A percentile compares a stretch with the other conserved stretches of the same genome.
Conservation (phyloP, 805 yeast species). For the Metschnikowia shivogae region DNA sequence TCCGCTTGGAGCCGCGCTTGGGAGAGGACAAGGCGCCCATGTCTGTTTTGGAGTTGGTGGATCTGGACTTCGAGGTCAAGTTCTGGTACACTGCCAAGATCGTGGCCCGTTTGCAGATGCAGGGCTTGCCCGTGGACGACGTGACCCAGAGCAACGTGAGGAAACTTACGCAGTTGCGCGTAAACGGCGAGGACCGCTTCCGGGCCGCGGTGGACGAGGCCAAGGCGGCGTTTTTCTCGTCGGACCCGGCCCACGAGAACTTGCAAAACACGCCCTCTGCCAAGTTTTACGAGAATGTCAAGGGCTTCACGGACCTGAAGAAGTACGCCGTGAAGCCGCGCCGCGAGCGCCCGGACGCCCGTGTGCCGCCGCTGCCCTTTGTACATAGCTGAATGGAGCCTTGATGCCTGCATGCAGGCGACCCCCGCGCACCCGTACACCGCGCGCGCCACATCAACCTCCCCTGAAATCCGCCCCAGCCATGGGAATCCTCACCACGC, state of each 20-base stretch:
- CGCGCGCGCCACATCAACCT: neutral
- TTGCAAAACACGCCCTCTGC: constrained; percentile 32
- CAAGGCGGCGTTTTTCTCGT: constrained; percentile 35
- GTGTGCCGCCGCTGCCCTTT: constrained; percentile 30
- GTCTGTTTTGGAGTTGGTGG: constrained; percentile 83
- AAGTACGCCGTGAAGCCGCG: constrained; percentile 32
- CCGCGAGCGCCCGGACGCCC: constrained; percentile 14
- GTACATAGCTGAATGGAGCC: neutral
- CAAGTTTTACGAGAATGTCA: constrained; percentile 22
- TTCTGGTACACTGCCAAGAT: constrained; percentile 75
- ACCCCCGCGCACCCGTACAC: neutral
- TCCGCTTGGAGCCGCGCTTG: constrained; percentile 77
- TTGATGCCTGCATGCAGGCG: neutral
- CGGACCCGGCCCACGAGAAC: constrained; percentile 25
- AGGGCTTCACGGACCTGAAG: constrained; percentile 27
- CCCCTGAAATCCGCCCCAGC: neutral
- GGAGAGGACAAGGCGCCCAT: constrained; percentile 87
- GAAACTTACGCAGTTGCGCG: constrained; percentile 44
- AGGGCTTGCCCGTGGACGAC: constrained; percentile 47
- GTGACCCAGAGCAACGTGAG: constrained; percentile 54
- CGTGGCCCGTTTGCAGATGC: constrained; percentile 75
- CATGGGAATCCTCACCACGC: constrained; percentile 39
- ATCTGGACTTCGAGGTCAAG: constrained; percentile 58
- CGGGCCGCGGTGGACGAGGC: constrained; percentile 55
- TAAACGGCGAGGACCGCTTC: constrained; percentile 53